Evolutionary conservation across 768 basidiomycete species (phyloP).

Genomic region (Calocybe indica): DNA sequence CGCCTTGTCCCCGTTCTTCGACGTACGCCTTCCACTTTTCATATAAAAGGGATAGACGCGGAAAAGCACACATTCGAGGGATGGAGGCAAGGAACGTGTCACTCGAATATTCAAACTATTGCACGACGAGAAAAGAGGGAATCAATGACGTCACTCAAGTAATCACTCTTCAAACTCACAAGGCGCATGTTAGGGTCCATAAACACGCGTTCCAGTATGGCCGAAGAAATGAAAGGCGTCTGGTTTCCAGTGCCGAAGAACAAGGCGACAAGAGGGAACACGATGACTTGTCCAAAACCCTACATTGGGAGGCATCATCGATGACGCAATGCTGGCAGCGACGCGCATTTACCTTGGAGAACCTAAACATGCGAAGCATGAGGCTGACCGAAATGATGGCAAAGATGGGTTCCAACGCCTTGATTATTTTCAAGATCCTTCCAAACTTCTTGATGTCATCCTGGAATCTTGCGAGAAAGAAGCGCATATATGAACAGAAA

Average conservation of each 20-base stretch:
- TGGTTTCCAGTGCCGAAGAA: constrained; percentile 29
- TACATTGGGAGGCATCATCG: not conserved
- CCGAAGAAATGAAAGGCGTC: constrained; percentile 25
- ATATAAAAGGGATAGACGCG: constrained; percentile 20
- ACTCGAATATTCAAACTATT: constrained; percentile 25
- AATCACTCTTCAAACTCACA: constrained; percentile 8
- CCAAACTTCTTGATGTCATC: constrained; percentile 25
- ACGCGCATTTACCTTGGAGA: constrained; percentile 18
- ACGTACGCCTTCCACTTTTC: constrained; percentile 18
- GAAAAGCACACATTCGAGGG: constrained; percentile 23
- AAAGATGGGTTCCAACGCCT: constrained; percentile 20
- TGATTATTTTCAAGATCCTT: constrained; percentile 22
- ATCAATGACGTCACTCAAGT: not conserved
- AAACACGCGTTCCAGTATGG: constrained; percentile 25
- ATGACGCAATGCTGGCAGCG: no score
- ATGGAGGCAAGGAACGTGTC: constrained; percentile 22
- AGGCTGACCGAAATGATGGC: constrained; percentile 22
- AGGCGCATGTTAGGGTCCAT: constrained; percentile 28
- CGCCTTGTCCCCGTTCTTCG: constrained; percentile 18
- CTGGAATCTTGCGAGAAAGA: constrained; percentile 12
- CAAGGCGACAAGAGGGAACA: constrained; percentile 23
- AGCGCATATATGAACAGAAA: not conserved
- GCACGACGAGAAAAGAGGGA: not conserved
- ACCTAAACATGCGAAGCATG: constrained; percentile 22
- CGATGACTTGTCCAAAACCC: constrained; percentile 24